Evolutionary conservation across 768 basidiomycete genomes (phyloP).

Genomic region (Lactarius vividus): DNA sequence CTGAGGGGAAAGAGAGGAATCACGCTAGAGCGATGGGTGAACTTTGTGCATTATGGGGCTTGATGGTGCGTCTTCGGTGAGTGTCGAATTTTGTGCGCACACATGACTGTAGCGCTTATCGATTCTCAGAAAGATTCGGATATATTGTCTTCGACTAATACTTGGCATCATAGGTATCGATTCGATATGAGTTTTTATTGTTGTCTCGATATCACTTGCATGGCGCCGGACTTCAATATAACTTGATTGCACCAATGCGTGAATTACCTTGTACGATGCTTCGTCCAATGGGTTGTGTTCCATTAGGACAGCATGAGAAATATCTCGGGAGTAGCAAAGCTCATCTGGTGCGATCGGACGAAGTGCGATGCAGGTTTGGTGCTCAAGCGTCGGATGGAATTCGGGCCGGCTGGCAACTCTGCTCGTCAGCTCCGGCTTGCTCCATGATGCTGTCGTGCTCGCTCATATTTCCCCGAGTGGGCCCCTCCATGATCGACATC

Average conservation of each 20-base stretch:
- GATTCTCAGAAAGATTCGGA: neutral
- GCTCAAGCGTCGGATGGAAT: too few relatives aligned
- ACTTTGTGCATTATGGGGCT: constrained; percentile 13
- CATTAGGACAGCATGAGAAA: too few relatives aligned
- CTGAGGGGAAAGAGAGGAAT: neutral
- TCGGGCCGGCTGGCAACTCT: too few relatives aligned
- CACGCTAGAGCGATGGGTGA: constrained; percentile 10
- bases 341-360: too few relatives aligned
- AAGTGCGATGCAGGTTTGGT: too few relatives aligned
- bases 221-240: neutral
- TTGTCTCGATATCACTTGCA: neutral
- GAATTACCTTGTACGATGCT: neutral
- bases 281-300: neutral
- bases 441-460: too few relatives aligned
- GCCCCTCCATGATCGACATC: neutral
- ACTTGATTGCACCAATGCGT: neutral
- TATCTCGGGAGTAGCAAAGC: too few relatives aligned
- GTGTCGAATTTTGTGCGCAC: neutral
- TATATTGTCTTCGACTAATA: neutral
- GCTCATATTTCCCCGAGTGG: too few relatives aligned
- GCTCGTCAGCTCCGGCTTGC: too few relatives aligned
- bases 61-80: neutral
- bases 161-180: neutral
- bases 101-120: fast-evolving
- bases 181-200: neutral